Evolutionary conservation across 2,329 filamentous ascomycete genomes (phyloP).

Genomic region (Chaetomium sp.): DNA sequence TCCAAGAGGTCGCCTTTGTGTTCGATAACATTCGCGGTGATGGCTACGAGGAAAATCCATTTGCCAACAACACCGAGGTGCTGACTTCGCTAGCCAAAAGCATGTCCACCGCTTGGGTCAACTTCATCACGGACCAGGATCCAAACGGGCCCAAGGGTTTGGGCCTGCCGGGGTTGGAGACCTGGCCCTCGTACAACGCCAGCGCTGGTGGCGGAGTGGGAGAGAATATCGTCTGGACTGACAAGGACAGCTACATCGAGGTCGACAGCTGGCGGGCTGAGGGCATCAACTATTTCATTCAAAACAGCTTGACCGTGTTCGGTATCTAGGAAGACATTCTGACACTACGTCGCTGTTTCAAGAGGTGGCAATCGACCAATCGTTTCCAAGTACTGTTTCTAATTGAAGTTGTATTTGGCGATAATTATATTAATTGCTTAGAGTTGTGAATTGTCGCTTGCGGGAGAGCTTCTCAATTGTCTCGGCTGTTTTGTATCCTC

Average conservation of each 20-base stretch:
- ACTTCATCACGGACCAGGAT: conserved; percentile 3
- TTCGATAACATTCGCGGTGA: conserved; percentile 5
- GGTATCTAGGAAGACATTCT: background rate
- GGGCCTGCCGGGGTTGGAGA: background rate
- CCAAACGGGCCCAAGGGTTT: background rate
- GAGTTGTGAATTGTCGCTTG: too few relatives aligned
- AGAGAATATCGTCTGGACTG: conserved; percentile 2
- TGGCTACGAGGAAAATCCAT: background rate
- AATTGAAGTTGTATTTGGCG: too few relatives aligned
- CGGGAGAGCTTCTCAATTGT: too few relatives aligned
- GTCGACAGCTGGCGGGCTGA: conserved; percentile 3
- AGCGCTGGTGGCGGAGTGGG: conserved; percentile 1
- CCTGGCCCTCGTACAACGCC: conserved; percentile 2
- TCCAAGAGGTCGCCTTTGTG: conserved; percentile 3
- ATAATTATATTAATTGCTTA: background rate
- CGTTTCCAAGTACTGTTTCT: too few relatives aligned
- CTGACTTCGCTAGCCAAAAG: background rate
- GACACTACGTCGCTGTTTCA: background rate
- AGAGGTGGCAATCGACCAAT: background rate
- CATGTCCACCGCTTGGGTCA: conserved; percentile 4
- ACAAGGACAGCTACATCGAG: conserved; percentile 3
- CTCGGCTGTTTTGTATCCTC: too few relatives aligned
- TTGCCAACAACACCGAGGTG: conserved; percentile 1
- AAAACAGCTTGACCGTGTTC: background rate
- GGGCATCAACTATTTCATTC: conserved; percentile 3